Evolutionary conservation across 495 filamentous ascomycete genomes (phyloP).

Genomic region (Penicillium maclennaniae): DNA sequence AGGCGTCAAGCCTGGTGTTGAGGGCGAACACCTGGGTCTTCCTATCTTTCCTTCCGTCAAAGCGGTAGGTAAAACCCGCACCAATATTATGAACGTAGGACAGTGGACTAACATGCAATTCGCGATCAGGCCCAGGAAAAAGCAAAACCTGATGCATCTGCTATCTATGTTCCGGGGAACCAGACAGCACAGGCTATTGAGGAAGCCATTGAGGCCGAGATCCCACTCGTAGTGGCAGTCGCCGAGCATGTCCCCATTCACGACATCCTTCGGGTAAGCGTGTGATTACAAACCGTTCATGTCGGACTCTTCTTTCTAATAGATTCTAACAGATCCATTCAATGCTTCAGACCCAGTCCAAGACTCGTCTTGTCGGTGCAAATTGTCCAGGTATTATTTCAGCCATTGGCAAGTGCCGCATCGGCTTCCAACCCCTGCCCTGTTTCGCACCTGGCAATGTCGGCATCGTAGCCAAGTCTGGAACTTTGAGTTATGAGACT

Average conservation of each 20-base stretch:
- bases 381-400: slow-evolving; percentile 91
- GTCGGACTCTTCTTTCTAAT: neutral
- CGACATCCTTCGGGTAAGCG: slow-evolving; percentile 71
- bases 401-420: slow-evolving; percentile 72
- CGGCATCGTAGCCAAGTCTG: slow-evolving; percentile 83
- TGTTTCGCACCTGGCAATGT: slow-evolving; percentile 72
- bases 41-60: slow-evolving; percentile 73
- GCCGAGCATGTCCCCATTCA: slow-evolving; percentile 89
- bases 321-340: slow-evolving; percentile 58
- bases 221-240: slow-evolving; percentile 82
- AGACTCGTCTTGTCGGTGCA: slow-evolving; percentile 75
- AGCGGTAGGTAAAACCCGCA: slow-evolving; percentile 39
- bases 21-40: slow-evolving; percentile 74
- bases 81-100: neutral
- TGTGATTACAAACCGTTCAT: neutral
- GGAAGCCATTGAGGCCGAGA: slow-evolving; percentile 84
- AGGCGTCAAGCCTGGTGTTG: slow-evolving; percentile 74
- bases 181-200: slow-evolving; percentile 76
- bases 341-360: slow-evolving; percentile 76
- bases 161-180: slow-evolving; percentile 79
- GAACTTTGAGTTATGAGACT: slow-evolving; percentile 84
- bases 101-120: neutral
- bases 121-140: slow-evolving; percentile 61
- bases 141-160: slow-evolving; percentile 79
- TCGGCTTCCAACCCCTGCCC: slow-evolving; percentile 81